Evolutionary conservation across 257 asterid genomes (phyloP).

Genomic region (Leonotis leonurus): DNA sequence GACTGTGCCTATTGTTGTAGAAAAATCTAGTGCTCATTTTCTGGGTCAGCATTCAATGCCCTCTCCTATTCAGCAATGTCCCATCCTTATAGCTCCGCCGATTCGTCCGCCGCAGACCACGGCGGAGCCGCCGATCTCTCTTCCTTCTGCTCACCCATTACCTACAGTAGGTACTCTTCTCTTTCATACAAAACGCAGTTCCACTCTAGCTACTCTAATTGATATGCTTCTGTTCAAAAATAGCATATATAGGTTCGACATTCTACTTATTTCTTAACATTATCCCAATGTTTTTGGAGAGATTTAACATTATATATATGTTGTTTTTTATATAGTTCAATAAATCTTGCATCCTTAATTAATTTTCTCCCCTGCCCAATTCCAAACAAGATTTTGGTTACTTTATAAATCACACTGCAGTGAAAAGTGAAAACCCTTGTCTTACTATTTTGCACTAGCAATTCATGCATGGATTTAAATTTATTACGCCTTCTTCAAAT

Average conservation of each 20-base stretch:
- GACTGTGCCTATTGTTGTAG: background rate
- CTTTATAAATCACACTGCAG: background rate
- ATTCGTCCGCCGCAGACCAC: constrained; percentile 14
- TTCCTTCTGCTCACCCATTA: constrained; percentile 38
- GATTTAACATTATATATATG: background rate
- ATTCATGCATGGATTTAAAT: background rate
- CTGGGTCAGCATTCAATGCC: constrained; percentile 8
- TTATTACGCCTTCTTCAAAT: too few relatives aligned
- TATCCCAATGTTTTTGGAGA: background rate
- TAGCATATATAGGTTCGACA: too few relatives aligned
- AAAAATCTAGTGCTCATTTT: background rate
- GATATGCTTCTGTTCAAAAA: background rate
- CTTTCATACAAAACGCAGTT: background rate
- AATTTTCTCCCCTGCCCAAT: background rate
- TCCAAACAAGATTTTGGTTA: background rate
- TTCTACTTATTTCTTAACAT: background rate
- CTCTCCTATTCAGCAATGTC: constrained; percentile 29
- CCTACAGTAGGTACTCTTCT: constrained; percentile 59
- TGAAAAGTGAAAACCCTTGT: background rate
- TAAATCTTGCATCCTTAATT: background rate
- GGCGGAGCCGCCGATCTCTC: constrained; percentile 15
- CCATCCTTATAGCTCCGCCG: constrained; percentile 14
- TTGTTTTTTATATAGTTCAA: background rate
- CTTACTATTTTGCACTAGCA: background rate
- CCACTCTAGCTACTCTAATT: background rate